Percentiles rank a stretch among this genome's conserved stretches.
phyloP scores from a whole-genome alignment of 495 filamentous ascomycete genomes.

The Pseudomonodictys pantanalensis region DNA sequence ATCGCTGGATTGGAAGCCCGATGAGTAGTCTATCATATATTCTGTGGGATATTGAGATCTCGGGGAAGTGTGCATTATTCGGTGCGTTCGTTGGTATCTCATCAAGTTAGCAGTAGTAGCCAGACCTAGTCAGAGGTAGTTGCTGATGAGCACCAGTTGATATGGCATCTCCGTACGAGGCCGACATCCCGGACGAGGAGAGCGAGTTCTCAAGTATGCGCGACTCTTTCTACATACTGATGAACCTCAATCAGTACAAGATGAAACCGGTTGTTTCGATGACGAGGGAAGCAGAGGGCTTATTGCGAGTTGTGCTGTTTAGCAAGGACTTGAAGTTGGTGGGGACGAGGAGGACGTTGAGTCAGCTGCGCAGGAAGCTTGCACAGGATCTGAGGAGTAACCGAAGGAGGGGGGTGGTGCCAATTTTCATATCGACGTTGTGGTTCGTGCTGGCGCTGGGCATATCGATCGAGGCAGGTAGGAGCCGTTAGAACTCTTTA shows the following conservation, averaged over 20 bases:
- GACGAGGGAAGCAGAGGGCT: slow-evolving; percentile 37
- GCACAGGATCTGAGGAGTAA: slow-evolving; percentile 41
- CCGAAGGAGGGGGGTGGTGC: slow-evolving; percentile 43
- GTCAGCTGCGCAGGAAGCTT: slow-evolving; percentile 34
- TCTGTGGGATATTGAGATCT: slow-evolving; percentile 51
- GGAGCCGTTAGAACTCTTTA: too few species aligned
- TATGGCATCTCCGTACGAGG: slow-evolving; percentile 43
- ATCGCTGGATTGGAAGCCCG: slow-evolving; percentile 44
- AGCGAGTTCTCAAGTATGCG: slow-evolving; percentile 44
- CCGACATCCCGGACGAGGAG: slow-evolving; percentile 20
- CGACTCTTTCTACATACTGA: slow-evolving; percentile 47
- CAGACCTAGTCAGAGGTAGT: too few species aligned
- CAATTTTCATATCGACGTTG: slow-evolving; percentile 44
- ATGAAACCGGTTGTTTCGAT: slow-evolving; percentile 31
- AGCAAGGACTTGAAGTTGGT: slow-evolving; percentile 38
- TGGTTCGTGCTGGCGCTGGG: slow-evolving; percentile 44
- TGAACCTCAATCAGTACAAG: slow-evolving; percentile 48
- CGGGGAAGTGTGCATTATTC: slow-evolving; percentile 47
- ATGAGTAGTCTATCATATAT: slow-evolving; percentile 45
- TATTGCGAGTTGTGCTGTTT: slow-evolving; percentile 43
- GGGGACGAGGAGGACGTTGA: slow-evolving; percentile 18
- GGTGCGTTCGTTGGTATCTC: slow-evolving; percentile 2
- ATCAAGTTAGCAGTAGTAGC: too few species aligned
- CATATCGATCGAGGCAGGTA: slow-evolving; percentile 44
- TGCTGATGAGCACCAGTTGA: too few species aligned